Evolutionary conservation across 2,329 filamentous ascomycete genomes (phyloP).

Genomic region (Cryphonectria parasitica): DNA sequence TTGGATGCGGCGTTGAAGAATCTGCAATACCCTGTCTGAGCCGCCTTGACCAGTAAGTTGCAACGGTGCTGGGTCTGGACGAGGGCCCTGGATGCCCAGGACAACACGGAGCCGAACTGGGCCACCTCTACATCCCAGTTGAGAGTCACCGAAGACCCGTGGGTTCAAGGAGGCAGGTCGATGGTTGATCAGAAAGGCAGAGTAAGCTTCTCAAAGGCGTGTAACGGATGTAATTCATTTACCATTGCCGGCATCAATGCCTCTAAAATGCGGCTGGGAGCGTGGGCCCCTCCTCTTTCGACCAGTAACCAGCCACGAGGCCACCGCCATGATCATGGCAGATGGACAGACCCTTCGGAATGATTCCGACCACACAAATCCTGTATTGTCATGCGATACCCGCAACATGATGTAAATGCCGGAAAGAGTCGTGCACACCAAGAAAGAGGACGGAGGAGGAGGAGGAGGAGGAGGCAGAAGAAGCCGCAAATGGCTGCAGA

Average conservation of each 20-base stretch:
- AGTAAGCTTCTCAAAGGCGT: neutral
- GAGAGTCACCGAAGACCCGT: neutral
- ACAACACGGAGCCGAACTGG: constrained; percentile 15
- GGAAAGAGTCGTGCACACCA: neutral
- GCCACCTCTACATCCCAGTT: constrained; percentile 14
- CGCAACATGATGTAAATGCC: constrained; percentile 14
- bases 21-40: constrained; percentile 12
- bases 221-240: neutral
- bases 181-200: neutral
- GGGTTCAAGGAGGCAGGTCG: constrained; percentile 6
- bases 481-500: constrained; percentile 10
- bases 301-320: constrained; percentile 5
- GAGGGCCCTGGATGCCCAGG: constrained; percentile 14
- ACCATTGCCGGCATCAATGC: constrained; percentile 18
- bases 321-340: constrained; percentile 17
- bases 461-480: constrained; percentile 3
- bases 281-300: neutral
- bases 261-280: constrained; percentile 17
- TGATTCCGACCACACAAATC: constrained; percentile 1
- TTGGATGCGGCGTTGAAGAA: constrained; percentile 11
- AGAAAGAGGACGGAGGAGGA: constrained; percentile 10
- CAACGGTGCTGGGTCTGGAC: constrained; percentile 17
- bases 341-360: neutral
- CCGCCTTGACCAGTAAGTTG: constrained; percentile 9
- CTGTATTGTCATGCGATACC: neutral